phyloP scores from a whole-genome alignment of 805 yeast species.

The Zygoascus flipseniorum region DNA sequence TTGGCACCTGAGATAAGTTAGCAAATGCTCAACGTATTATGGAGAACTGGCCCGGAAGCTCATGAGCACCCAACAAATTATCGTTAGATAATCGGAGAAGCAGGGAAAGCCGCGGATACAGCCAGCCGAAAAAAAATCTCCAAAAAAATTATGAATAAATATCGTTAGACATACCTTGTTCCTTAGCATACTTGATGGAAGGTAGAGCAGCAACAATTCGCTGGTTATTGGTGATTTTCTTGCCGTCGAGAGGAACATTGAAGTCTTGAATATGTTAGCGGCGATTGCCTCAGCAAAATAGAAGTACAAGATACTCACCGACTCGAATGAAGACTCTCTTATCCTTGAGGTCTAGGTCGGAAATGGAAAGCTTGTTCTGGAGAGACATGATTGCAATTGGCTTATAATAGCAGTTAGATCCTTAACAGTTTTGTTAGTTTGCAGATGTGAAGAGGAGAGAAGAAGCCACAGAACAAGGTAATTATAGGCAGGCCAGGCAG shows the following conservation, averaged over 20 bases:
- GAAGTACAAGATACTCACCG: slow-evolving; percentile 35
- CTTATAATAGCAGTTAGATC: neutral
- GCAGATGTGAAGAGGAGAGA: neutral
- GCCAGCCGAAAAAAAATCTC: neutral
- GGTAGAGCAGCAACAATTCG: slow-evolving; percentile 99
- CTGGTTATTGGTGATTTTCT: slow-evolving; percentile 97
- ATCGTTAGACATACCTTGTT: slow-evolving; percentile 36
- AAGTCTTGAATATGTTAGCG: slow-evolving; percentile 26
- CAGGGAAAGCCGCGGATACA: neutral
- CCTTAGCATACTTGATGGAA: slow-evolving; percentile 90
- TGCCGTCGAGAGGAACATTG: slow-evolving; percentile 69
- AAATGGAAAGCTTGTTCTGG: slow-evolving; percentile 85
- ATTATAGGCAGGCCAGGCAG: neutral
- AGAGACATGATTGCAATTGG: slow-evolving; percentile 59
- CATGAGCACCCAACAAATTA: neutral
- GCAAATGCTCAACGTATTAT: neutral
- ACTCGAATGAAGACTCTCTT: slow-evolving; percentile 99
- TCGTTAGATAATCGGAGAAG: neutral
- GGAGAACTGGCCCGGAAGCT: neutral
- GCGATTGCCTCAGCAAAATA: neutral
- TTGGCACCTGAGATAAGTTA: slow-evolving; percentile 49
- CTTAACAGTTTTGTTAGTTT: neutral
- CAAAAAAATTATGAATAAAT: slow-evolving; percentile 2
- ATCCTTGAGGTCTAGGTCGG: slow-evolving; percentile 76
- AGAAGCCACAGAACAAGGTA: neutral